Evolutionary conservation across 2,329 filamentous ascomycete genomes (phyloP), one percentile per base, ranked within the genome.

Genomic region (Fusarium mexicanum): DNA sequence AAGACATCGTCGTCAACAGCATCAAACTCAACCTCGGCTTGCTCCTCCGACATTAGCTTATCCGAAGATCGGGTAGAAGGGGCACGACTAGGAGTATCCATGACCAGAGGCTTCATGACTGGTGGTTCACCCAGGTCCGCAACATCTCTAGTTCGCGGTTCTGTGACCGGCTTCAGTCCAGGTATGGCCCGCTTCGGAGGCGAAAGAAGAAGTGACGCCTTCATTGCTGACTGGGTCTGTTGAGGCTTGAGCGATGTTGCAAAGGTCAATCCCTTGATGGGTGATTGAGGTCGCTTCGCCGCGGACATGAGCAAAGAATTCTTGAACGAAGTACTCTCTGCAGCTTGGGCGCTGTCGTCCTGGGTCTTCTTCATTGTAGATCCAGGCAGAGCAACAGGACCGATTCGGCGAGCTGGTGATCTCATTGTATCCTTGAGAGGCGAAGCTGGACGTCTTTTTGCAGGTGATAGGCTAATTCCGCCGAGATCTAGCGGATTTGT

Each of bases 341-440:
- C 75, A 16, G 64, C 33, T n/a, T 75, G 67, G 3, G 73, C 67
- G 3, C 57, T 60, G 16, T 44, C 44, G 22, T 69, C 60, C n/a
- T 63, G 65, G 5, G 65, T 24, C 9, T 77, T 61, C 57, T 81
- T 83, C 65, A 82, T 64, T 54, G 79, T 74, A n/a, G 83, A 81
- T 12, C 79, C 80, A 17, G 80, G 81, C 12, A 83, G 72, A 20
- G 78, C 66, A 50, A 80, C 62, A 26, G 76, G 64, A 18, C 79
- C 79, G 35, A 83, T 81, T 38, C 80, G 80, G 77, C 88, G 89
- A 3, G 90, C 87, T 1, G 90, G 89, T 4, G 87, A 88, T 70
- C 85, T 89, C 78, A 91, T 82, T 1, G 85, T 81, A 31, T 90
- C 89, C 75, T 88, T 91, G 73, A 83, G 84, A 0, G 89, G 86